Conservation (phyloP, 2,329 filamentous ascomycete genomes). For the Colletotrichum spinosum region DNA sequence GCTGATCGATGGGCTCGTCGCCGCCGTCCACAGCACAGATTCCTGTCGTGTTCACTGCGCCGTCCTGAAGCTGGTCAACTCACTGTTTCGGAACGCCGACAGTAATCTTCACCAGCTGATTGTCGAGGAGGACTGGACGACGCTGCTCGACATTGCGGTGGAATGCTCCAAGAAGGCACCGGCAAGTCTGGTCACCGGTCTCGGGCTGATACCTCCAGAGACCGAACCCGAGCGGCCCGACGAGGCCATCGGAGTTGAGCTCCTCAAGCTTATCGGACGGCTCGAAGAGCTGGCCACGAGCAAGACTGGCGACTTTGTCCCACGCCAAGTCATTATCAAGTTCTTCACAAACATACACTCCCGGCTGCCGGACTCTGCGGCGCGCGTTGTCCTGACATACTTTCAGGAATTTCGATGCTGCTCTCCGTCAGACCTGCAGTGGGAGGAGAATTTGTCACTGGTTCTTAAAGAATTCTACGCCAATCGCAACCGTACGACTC, state of each 20-base stretch:
- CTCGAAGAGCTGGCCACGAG: constrained; percentile 62
- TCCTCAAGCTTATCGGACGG: constrained; percentile 58
- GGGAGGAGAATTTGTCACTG: constrained; percentile 72
- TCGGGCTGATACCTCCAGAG: constrained; percentile 39
- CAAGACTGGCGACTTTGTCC: constrained; percentile 66
- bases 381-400: constrained; percentile 73
- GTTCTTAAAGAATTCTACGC: constrained; percentile 74
- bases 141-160: constrained; percentile 68
- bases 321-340: constrained; percentile 73
- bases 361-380: constrained; percentile 73
- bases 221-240: constrained; percentile 48
- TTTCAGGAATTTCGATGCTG: constrained; percentile 77
- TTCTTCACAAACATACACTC: constrained; percentile 74
- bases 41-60: constrained; percentile 59
- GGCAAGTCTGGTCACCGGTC: constrained; percentile 21
- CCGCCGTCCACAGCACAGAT: constrained; percentile 57
- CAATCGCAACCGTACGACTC: constrained; percentile 68
- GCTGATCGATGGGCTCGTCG: constrained; percentile 68
- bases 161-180: constrained; percentile 60
- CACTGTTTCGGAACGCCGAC: constrained; percentile 64
- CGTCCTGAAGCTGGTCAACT: constrained; percentile 65
- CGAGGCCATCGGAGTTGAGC: constrained; percentile 54
- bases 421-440: constrained; percentile 76
- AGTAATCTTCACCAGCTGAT: constrained; percentile 67
- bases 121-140: constrained; percentile 74